These are phyloP conservation scores for Aegilops umbellulata DNA, from an alignment of 176 grass and related monocot genomes.

Conservation along the genomic window DNA sequence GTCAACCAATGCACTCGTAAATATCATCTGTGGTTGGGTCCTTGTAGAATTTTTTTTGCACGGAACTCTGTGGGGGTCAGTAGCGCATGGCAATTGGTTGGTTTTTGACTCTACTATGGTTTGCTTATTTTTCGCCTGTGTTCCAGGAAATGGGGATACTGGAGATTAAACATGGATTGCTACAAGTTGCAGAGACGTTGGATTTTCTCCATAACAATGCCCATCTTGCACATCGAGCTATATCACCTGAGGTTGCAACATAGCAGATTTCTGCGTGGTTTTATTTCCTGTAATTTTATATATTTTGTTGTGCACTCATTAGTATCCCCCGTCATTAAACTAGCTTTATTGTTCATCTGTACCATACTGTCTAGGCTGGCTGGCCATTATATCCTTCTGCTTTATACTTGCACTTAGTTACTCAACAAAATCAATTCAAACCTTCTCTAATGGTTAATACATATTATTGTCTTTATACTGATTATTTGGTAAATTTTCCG, in stretches of 20 bases:
- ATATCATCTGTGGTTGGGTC: constrained; percentile 11
- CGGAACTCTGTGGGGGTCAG: neutral
- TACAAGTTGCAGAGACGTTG: constrained; percentile 91
- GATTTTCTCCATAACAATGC: constrained; percentile 99
- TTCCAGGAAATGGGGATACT: constrained; percentile 92
- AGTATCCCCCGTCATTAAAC: neutral
- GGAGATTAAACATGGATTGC: constrained; percentile 96
- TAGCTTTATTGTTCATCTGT: neutral
- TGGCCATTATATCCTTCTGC: neutral
- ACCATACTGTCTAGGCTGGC: constrained; percentile 14
- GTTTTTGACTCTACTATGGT: neutral
- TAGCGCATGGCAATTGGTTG: neutral
- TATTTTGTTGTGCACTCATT: neutral
- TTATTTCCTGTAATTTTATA: constrained; percentile 24
- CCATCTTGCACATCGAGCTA: constrained; percentile 87
- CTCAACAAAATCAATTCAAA: neutral
- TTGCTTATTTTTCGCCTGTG: neutral
- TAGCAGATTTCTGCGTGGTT: constrained; percentile 2
- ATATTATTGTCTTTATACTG: neutral
- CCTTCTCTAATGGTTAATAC: neutral
- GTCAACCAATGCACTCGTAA: neutral
- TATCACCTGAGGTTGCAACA: constrained; percentile 85
- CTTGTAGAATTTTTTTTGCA: neutral
- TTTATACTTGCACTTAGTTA: neutral
- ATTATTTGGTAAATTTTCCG: neutral